Base-by-base conservation (phyloP, 192 early-diverging fungal species). In the Backusella macrospora region DNA sequence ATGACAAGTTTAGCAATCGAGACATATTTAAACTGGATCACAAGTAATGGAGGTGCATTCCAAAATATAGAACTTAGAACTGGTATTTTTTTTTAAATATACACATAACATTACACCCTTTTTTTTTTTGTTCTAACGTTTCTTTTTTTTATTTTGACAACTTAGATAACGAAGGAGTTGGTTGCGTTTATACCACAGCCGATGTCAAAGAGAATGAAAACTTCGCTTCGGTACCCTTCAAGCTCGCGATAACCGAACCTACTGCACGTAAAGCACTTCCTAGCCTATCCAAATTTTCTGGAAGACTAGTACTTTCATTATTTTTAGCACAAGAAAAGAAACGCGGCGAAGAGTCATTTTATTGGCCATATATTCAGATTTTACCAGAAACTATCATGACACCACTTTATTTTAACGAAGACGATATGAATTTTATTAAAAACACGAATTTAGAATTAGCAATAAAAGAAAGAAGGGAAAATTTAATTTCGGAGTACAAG, bases 341-440 rank as follows among this genome's bases (percentile, higher is more conserved):
- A 42, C 47, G 77, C 12, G 59, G 71, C 6, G 29, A 38, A 37
- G n/a, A 71, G 6, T 88, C 86, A 6, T 90, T 90, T 52, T 90
- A 84, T 83, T 75, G 78, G 23, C 89, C 90, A 0, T 92, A 90
- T 73, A 80, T 92, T 34, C 79, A 85, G 45, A 85, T 87, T 62
- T 68, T 92, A 14, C 89, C 90, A 0, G 46, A 68, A 5, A 71
- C 59, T 16, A 89, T 90, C 74, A 80, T 82, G 49, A 90, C 88
- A 1, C 85, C 90, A 6, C 62, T 90, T 45, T 73, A 79, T n/a
- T 90, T 86, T 65, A 75, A 70, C 43, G 76, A 76, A 0, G 64
- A 81, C 0, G 89, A 92, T 71, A 43, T 87, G 52, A 40, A 71
- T 26, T 73, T 82, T 23, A 69, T 92, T 39, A 40, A 64, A 13